A percentile compares a stretch with the other conserved stretches of the same genome.
Conservation (phyloP, 768 basidiomycete genomes). For the Russula brevipes region DNA sequence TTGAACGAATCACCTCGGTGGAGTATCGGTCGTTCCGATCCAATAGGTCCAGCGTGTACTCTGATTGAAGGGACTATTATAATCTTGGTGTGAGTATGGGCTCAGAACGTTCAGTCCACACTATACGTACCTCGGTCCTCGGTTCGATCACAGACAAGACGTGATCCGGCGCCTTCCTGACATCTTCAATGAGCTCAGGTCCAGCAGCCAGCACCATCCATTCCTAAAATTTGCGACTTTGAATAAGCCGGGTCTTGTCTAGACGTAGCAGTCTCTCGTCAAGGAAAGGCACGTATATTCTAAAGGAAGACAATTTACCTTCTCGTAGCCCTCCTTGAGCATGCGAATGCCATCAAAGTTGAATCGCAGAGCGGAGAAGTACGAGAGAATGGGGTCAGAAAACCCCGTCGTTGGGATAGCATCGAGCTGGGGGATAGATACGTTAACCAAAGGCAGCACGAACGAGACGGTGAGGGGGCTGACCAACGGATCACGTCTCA, state of each 20-base stretch:
- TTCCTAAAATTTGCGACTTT: constrained; percentile 40
- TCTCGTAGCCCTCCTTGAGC: constrained; percentile 35
- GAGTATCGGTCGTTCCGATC: constrained; percentile 25
- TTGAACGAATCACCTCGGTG: constrained; percentile 23
- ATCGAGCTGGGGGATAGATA: constrained; percentile 9
- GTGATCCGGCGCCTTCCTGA: too few relatives aligned
- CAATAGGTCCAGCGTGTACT: constrained; percentile 26
- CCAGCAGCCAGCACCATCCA: constrained; percentile 47
- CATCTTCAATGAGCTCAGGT: constrained; percentile 44
- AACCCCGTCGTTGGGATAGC: constrained; percentile 38
- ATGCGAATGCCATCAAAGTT: constrained; percentile 27
- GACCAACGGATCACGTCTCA: not conserved
- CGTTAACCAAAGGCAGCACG: not conserved
- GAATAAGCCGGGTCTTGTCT: constrained; percentile 32
- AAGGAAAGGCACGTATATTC: not conserved
- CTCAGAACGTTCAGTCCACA: not conserved
- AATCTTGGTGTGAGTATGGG: too few relatives aligned
- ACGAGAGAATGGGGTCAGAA: constrained; percentile 34
- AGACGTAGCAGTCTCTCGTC: not conserved
- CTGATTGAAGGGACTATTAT: too few relatives aligned
- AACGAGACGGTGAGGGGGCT: not conserved
- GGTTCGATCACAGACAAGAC: constrained; percentile 28
- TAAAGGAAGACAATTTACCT: constrained; percentile 22
- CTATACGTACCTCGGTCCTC: constrained; percentile 36
- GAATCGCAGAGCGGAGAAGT: constrained; percentile 31